Evolutionary conservation across 257 asterid genomes (phyloP).

Genomic region (Primulina eburnea): DNA sequence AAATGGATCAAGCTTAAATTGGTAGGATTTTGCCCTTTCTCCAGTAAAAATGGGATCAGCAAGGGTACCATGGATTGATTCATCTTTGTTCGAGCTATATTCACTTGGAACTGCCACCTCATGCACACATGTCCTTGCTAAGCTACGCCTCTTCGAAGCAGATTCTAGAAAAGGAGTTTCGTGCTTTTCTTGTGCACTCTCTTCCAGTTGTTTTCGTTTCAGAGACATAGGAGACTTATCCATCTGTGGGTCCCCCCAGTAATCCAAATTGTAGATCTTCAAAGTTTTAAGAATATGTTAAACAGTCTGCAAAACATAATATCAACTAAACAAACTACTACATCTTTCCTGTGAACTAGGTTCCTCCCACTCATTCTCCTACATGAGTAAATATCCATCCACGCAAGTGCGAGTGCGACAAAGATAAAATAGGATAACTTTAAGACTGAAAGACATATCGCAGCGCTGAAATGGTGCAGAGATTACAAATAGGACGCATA

Average conservation of each 20-base stretch:
- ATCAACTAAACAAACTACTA: background rate
- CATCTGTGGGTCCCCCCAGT: constrained; percentile 26
- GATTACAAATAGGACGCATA: background rate
- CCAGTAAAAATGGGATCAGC: constrained; percentile 68
- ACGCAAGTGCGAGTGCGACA: background rate
- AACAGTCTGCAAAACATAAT: background rate
- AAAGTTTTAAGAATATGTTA: background rate
- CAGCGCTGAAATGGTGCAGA: background rate
- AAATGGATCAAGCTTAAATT: constrained; percentile 81
- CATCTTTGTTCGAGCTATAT: constrained; percentile 54
- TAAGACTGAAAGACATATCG: background rate
- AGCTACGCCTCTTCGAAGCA: constrained; percentile 46
- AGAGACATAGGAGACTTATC: constrained; percentile 39
- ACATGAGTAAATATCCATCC: background rate
- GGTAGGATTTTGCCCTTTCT: constrained; percentile 70
- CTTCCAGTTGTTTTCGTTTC: constrained; percentile 68
- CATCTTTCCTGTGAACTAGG: background rate
- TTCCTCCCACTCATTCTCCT: background rate
- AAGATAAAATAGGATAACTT: background rate
- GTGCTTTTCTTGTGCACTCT: constrained; percentile 27
- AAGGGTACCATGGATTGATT: constrained; percentile 69
- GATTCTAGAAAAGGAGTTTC: constrained; percentile 39
- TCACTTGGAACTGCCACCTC: constrained; percentile 91
- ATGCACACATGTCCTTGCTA: constrained; percentile 76
- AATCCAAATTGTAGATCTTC: background rate